These are phyloP conservation scores for Endocarpon pusillum DNA, from an alignment of 495 filamentous ascomycete genomes.

Conservation along the genomic window DNA sequence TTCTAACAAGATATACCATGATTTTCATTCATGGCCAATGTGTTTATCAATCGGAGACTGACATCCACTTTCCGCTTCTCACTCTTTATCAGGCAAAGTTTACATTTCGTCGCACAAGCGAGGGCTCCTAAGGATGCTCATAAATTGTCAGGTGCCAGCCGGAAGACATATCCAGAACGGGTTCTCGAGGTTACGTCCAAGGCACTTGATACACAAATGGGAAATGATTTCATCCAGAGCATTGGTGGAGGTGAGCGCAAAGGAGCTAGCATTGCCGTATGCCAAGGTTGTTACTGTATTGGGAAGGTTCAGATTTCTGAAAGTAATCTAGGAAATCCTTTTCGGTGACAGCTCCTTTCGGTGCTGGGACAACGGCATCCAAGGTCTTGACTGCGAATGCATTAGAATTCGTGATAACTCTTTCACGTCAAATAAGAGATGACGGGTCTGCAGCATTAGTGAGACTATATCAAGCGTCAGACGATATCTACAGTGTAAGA, in stretches of 20 bases:
- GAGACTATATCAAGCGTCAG: constrained; percentile 44
- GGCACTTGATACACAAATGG: constrained; percentile 6
- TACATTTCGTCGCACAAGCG: constrained; percentile 42
- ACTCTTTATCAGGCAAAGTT: constrained; percentile 58
- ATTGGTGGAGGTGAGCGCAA: constrained; percentile 37
- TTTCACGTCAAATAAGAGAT: constrained; percentile 30
- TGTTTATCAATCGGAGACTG: constrained; percentile 46
- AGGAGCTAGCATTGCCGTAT: constrained; percentile 48
- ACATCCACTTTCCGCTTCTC: constrained; percentile 56
- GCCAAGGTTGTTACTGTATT: too few species aligned
- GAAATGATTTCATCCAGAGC: constrained; percentile 6
- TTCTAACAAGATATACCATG: constrained; percentile 45
- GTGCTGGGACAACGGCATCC: constrained; percentile 45
- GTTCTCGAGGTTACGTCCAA: background rate
- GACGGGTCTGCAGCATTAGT: constrained; percentile 29
- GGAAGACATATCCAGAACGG: background rate
- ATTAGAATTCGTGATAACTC: constrained; percentile 33
- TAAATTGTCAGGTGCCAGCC: too few species aligned
- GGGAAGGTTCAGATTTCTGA: too few species aligned
- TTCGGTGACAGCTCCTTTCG: constrained; percentile 42
- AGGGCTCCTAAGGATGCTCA: constrained; percentile 8
- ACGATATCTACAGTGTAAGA: constrained; percentile 44
- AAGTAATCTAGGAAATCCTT: too few species aligned
- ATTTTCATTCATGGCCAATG: constrained; percentile 44
- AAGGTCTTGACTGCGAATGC: constrained; percentile 43